These are phyloP conservation scores for Friedmanniomyces endolithicus DNA, from an alignment of 495 filamentous ascomycete genomes.

Conservation along the genomic window DNA sequence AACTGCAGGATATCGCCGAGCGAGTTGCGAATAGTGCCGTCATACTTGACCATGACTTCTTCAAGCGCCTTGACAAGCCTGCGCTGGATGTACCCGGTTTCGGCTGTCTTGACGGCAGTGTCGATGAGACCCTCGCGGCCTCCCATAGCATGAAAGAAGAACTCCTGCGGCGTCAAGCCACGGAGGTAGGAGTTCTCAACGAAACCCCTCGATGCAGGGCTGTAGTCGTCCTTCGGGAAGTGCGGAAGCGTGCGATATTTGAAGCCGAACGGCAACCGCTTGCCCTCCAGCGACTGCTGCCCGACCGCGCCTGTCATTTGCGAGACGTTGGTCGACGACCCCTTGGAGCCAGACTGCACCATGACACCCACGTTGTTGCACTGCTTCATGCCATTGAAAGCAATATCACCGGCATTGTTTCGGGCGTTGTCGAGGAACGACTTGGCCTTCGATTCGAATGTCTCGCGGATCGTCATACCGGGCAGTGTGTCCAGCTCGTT, in stretches of 20 bases:
- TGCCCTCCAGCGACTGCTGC: constrained; percentile 94
- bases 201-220: constrained; percentile 90
- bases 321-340: constrained; percentile 96
- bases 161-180: constrained; percentile 88
- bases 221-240: constrained; percentile 98
- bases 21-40: constrained; percentile 94
- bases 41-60: constrained; percentile 95
- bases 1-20: constrained; percentile 96
- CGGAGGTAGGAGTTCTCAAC: constrained; percentile 98
- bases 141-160: constrained; percentile 99
- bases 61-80: constrained; percentile 95
- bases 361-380: constrained; percentile 91
- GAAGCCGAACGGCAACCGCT: constrained; percentile 98
- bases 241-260: constrained; percentile 95
- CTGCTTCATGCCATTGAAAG: constrained; percentile 85
- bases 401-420: constrained; percentile 87
- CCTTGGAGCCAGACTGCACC: constrained; percentile 92
- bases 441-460: constrained; percentile 91
- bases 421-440: constrained; percentile 87
- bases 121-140: constrained; percentile 99
- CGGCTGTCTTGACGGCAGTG: constrained; percentile 97
- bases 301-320: constrained; percentile 98
- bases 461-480: constrained; percentile 96
- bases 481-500: constrained; percentile 79
- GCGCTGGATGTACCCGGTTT: constrained; percentile 98